Conservation (phyloP, 345 rosid species). For the Mallotus nudiflorus region DNA sequence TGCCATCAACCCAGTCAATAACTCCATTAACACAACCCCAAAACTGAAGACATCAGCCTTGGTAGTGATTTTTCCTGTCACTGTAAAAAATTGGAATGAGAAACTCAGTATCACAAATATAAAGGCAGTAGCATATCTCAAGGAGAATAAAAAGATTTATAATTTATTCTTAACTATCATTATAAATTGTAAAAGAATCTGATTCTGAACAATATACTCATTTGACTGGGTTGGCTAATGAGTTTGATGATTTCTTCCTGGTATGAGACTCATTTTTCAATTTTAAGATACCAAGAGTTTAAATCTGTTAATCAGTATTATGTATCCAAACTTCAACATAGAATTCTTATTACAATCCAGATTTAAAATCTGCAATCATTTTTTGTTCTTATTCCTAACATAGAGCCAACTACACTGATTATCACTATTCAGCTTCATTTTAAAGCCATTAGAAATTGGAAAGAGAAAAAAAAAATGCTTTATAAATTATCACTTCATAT, state of each 20-base stretch:
- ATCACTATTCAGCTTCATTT: not conserved
- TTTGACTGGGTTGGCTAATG: too few relatives aligned
- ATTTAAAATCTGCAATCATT: too few relatives aligned
- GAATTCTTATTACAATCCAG: too few relatives aligned
- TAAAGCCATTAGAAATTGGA: not conserved
- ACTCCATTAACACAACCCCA: constrained; percentile 76
- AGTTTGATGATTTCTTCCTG: too few relatives aligned
- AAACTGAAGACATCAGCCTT: constrained; percentile 78
- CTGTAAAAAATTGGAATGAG: constrained; percentile 33
- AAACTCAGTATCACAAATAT: constrained; percentile 1
- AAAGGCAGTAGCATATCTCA: constrained; percentile 4
- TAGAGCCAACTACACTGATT: not conserved
- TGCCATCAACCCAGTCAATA: constrained; percentile 67
- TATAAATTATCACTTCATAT: not conserved
- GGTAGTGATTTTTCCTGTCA: constrained; percentile 77
- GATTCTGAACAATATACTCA: too few relatives aligned
- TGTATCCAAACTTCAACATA: too few relatives aligned
- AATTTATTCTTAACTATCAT: too few relatives aligned
- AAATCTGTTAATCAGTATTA: too few relatives aligned
- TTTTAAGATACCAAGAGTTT: too few relatives aligned
- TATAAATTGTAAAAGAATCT: too few relatives aligned
- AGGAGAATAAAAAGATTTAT: not conserved
- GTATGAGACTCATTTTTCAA: too few relatives aligned
- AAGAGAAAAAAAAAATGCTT: not conserved
- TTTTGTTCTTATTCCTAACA: too few relatives aligned